A percentile compares a stretch with the other conserved stretches of the same genome.
Conservation (phyloP, 2,329 filamentous ascomycete species). For the Metarhizium sp. region DNA sequence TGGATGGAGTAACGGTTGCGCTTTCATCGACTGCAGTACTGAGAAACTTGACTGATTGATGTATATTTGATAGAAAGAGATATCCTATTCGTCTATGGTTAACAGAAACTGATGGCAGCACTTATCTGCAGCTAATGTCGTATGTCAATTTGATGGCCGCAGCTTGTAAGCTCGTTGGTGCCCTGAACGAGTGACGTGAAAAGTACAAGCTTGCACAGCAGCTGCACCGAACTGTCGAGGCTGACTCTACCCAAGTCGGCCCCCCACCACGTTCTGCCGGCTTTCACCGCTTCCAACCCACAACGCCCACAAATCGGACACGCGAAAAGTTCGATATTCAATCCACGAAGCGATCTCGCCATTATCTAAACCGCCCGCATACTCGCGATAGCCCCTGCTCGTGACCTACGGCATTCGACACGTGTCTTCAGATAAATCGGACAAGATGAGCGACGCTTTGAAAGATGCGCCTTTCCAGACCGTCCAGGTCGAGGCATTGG, state of each 20-base stretch:
- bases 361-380: constrained; percentile 12
- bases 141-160: background rate
- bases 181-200: background rate
- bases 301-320: constrained; percentile 34
- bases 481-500: constrained; percentile 91
- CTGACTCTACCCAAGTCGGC: background rate
- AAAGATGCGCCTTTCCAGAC: constrained; percentile 70
- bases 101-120: constrained; percentile 2
- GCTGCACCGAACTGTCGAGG: background rate
- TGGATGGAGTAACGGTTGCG: background rate
- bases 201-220: background rate
- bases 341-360: constrained; percentile 16
- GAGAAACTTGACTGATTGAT: background rate
- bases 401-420: constrained; percentile 1
- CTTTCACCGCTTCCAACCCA: constrained; percentile 29
- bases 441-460: constrained; percentile 47
- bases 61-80: constrained; percentile 1
- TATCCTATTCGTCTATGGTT: background rate
- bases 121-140: background rate
- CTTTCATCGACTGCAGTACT: background rate
- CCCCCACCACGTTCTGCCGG: constrained; percentile 23
- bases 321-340: constrained; percentile 35
- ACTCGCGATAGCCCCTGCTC: constrained; percentile 15
- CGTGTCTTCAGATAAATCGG: constrained; percentile 8
- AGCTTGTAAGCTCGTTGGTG: background rate